Percentiles rank a stretch among this genome's conserved stretches.
phyloP scores from a whole-genome alignment of 2,329 filamentous ascomycete species.

The Alternaria triticina region DNA sequence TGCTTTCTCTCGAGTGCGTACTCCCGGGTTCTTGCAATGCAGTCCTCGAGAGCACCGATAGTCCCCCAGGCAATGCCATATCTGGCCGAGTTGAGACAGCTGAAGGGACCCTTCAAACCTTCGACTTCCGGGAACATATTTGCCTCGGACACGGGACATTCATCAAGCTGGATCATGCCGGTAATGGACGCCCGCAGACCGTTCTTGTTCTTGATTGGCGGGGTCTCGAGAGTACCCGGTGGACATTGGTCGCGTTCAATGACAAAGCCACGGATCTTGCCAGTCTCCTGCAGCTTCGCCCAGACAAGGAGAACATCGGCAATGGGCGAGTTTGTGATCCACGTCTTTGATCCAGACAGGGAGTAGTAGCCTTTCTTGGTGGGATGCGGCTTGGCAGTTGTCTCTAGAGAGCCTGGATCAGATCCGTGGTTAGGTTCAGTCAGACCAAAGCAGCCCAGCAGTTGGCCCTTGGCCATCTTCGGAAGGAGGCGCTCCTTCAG shows the following conservation, averaged over 20 bases:
- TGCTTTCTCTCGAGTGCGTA: slow-evolving; percentile 95
- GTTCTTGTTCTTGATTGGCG: slow-evolving; percentile 92
- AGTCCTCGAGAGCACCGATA: slow-evolving; percentile 94
- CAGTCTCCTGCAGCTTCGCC: slow-evolving; percentile 90
- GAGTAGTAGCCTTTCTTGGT: slow-evolving; percentile 82
- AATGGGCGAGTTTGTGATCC: slow-evolving; percentile 95
- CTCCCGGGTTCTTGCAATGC: slow-evolving; percentile 76
- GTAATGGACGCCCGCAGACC: slow-evolving; percentile 92
- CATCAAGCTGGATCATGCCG: slow-evolving; percentile 96
- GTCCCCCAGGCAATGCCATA: slow-evolving; percentile 94
- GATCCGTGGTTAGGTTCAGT: slow-evolving; percentile 94
- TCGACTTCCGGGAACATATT: slow-evolving; percentile 96
- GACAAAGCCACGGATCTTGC: slow-evolving; percentile 92
- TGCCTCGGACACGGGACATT: slow-evolving; percentile 82
- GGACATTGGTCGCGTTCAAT: slow-evolving; percentile 86
- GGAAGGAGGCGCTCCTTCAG: slow-evolving; percentile 86
- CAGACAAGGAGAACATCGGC: slow-evolving; percentile 85
- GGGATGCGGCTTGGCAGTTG: slow-evolving; percentile 80
- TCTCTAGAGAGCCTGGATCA: slow-evolving; percentile 91
- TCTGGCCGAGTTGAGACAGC: slow-evolving; percentile 90
- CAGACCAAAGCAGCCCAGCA: slow-evolving; percentile 85
- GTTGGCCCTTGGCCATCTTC: slow-evolving; percentile 78
- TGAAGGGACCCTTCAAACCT: slow-evolving; percentile 86
- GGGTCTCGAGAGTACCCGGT: slow-evolving; percentile 87
- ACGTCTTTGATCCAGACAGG: slow-evolving; percentile 85